Evolutionary conservation across 768 basidiomycete genomes (phyloP).

Genomic region (Lentinula sp.): DNA sequence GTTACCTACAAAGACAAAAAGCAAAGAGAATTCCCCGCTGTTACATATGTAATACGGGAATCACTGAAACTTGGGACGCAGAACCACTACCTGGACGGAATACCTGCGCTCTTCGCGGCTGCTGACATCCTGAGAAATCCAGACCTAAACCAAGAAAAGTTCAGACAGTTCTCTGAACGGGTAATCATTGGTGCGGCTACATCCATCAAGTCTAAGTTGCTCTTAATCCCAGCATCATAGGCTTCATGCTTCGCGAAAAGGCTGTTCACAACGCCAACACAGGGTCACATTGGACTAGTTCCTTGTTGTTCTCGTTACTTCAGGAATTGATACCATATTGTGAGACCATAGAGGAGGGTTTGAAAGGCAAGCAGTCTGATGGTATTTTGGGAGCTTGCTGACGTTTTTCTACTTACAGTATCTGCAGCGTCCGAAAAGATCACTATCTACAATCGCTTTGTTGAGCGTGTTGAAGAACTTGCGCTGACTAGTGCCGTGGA

Average conservation of each 20-base stretch:
- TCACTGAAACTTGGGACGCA: constrained; percentile 80
- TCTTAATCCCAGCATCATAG: constrained; percentile 18
- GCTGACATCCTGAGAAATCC: constrained; percentile 36
- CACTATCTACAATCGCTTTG: constrained; percentile 65
- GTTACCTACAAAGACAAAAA: constrained; percentile 60
- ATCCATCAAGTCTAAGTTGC: neutral
- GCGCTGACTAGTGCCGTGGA: constrained; percentile 57
- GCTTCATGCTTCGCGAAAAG: constrained; percentile 63
- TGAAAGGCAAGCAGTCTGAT: constrained; percentile 36
- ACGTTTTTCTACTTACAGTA: constrained; percentile 23
- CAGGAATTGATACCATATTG: constrained; percentile 62
- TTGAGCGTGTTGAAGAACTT: constrained; percentile 52
- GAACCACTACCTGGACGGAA: constrained; percentile 72
- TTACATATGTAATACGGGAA: constrained; percentile 72
- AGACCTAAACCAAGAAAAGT: constrained; percentile 25
- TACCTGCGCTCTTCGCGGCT: constrained; percentile 60
- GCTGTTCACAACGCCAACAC: constrained; percentile 55
- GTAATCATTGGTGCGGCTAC: constrained; percentile 48
- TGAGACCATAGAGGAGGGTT: constrained; percentile 27
- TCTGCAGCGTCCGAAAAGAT: constrained; percentile 35
- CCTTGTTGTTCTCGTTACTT: constrained; percentile 70
- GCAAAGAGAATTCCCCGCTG: constrained; percentile 49
- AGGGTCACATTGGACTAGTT: constrained; percentile 65
- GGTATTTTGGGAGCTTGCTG: constrained; percentile 10
- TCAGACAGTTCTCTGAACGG: constrained; percentile 39